Evolutionary conservation across 768 basidiomycete genomes (phyloP).

Genomic region (Tricholoma furcatifolium): DNA sequence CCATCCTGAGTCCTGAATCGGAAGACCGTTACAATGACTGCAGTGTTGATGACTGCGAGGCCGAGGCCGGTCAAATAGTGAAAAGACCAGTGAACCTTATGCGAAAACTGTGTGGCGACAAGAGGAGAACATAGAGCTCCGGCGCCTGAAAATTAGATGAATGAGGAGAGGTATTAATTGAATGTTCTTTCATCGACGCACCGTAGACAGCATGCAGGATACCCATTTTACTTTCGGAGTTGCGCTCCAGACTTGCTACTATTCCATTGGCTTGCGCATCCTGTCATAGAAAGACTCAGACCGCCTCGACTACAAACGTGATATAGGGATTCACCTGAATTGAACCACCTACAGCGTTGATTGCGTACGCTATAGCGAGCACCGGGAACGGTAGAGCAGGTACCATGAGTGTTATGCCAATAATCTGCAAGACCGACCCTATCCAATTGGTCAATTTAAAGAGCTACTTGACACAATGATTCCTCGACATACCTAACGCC

Average conservation of each 20-base stretch:
- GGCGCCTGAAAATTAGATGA: conserved; percentile 40
- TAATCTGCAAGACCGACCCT: conserved; percentile 43
- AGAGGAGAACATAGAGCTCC: conserved; percentile 73
- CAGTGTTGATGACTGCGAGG: conserved; percentile 55
- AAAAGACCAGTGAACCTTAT: conserved; percentile 66
- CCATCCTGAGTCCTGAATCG: conserved; percentile 69
- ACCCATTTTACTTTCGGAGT: conserved; percentile 65
- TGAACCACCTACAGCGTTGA: conserved; percentile 29
- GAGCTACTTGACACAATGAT: neutral
- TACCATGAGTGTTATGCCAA: conserved; percentile 45
- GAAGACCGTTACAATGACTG: conserved; percentile 57
- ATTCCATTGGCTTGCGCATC: conserved; percentile 75
- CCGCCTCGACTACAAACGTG: neutral
- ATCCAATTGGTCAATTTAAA: neutral
- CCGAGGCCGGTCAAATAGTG: conserved; percentile 73
- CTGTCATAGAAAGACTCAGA: conserved; percentile 26
- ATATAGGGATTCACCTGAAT: conserved; percentile 27
- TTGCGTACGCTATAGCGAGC: conserved; percentile 36
- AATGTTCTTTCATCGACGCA: conserved; percentile 10
- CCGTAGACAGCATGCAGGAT: conserved; percentile 67
- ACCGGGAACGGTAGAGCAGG: conserved; percentile 54
- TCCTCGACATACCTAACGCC: conserved; percentile 18
- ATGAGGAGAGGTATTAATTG: neutral
- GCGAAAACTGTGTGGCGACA: conserved; percentile 78
- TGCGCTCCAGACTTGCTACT: conserved; percentile 54